Conservation (phyloP, 305 asterid species). For the Solanum hybrid region DNA sequence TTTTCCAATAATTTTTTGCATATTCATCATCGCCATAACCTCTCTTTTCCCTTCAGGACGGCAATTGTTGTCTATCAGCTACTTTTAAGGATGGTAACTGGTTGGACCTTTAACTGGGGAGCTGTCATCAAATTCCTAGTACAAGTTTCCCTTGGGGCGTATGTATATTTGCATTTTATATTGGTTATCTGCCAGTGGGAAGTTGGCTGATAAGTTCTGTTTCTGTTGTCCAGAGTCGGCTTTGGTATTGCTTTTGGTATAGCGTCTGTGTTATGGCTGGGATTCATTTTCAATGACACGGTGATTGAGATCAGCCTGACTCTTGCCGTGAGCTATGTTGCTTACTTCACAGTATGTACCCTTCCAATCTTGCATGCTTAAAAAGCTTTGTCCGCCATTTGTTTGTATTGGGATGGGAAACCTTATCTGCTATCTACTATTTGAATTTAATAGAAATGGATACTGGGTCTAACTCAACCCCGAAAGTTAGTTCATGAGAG, state of each 20-base stretch:
- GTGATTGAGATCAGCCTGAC: constrained; percentile 88
- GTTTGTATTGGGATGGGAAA: not conserved
- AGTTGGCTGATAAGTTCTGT: constrained; percentile 23
- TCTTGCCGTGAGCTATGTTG: constrained; percentile 91
- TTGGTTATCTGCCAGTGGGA: constrained; percentile 10
- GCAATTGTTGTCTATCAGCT: constrained; percentile 91
- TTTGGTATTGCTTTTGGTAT: constrained; percentile 86
- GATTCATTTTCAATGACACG: constrained; percentile 95
- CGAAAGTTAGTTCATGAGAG: not conserved
- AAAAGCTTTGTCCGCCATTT: not conserved
- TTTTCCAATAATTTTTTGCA: not conserved
- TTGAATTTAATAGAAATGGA: not conserved
- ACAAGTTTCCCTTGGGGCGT: constrained; percentile 95
- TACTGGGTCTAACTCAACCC: not conserved
- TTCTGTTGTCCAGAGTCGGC: constrained; percentile 52
- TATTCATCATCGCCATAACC: not conserved
- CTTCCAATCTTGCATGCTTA: not conserved
- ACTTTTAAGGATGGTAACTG: constrained; percentile 70
- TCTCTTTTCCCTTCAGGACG: constrained; percentile 42
- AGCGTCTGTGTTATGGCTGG: constrained; percentile 85
- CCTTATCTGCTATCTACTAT: not conserved
- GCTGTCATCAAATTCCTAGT: constrained; percentile 49
- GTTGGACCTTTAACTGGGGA: constrained; percentile 72
- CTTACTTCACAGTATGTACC: constrained; percentile 76
- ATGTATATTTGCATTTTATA: constrained; percentile 31